phyloP scores from a whole-genome alignment of 805 yeast species.

The Zygosaccharomyces bisporus region DNA sequence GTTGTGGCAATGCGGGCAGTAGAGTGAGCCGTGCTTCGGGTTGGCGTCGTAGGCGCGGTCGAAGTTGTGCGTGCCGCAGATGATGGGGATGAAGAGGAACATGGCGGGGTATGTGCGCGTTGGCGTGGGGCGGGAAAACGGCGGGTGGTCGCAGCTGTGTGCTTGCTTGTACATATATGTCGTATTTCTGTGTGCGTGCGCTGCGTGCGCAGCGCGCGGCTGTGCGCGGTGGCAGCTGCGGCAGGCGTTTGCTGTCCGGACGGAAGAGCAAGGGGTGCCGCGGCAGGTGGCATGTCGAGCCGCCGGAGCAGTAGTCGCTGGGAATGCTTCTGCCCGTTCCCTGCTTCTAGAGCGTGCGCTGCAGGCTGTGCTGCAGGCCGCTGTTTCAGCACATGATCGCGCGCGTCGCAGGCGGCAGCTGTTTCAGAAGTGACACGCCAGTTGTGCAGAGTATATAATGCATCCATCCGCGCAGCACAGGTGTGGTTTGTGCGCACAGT shows the following conservation, averaged over 20 bases:
- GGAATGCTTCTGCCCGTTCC: too few species aligned
- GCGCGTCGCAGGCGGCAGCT: too few species aligned
- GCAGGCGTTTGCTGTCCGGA: not conserved
- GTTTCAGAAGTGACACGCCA: too few species aligned
- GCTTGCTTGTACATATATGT: not conserved
- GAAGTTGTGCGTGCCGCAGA: constrained; percentile 37
- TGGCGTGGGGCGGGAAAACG: not conserved
- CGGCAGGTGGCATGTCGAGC: not conserved
- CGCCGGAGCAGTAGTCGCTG: too few species aligned
- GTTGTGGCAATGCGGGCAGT: constrained; percentile 60
- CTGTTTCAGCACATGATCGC: too few species aligned
- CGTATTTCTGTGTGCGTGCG: not conserved
- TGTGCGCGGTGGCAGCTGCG: not conserved
- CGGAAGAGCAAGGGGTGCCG: not conserved
- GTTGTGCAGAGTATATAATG: too few species aligned
- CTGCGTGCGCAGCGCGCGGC: too few species aligned
- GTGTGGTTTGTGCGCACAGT: too few species aligned
- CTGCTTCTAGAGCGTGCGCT: too few species aligned
- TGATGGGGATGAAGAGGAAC: constrained; percentile 32
- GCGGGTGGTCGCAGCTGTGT: not conserved
- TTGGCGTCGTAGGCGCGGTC: constrained; percentile 31
- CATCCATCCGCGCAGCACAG: too few species aligned
- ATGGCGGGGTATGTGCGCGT: too few species aligned
- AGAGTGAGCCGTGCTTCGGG: constrained; percentile 29
- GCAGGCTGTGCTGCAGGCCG: too few species aligned